Conservation (phyloP, 2,329 filamentous ascomycete genomes). For the Aspergillus fijiensis region DNA sequence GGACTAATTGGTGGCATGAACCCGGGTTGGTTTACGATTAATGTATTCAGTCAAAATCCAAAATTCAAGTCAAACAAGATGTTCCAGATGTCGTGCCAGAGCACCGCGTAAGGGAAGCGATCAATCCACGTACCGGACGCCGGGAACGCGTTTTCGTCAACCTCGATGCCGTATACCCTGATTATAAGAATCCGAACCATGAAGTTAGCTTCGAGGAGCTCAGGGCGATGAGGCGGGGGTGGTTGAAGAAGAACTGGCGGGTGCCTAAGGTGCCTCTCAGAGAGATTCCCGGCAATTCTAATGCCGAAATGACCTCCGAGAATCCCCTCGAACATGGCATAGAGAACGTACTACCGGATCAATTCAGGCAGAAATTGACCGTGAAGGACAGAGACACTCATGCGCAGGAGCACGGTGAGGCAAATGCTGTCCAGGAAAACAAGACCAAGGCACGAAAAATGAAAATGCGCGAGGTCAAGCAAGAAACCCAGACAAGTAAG, state of each 20-base stretch:
- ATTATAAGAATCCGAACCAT: constrained; percentile 65
- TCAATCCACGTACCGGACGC: constrained; percentile 80
- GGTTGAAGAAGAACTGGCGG: constrained; percentile 57
- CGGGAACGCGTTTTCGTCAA: constrained; percentile 86
- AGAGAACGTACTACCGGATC: constrained; percentile 29
- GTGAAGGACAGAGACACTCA: constrained; percentile 24
- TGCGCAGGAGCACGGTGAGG: constrained; percentile 16
- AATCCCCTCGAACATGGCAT: constrained; percentile 19
- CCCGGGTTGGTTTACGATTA: constrained; percentile 42
- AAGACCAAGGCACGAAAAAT: constrained; percentile 61
- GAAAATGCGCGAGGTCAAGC: constrained; percentile 79
- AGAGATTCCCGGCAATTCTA: constrained; percentile 47
- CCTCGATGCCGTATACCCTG: constrained; percentile 80
- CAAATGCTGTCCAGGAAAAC: constrained; percentile 26
- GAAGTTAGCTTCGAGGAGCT: constrained; percentile 93
- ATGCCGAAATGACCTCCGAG: constrained; percentile 18
- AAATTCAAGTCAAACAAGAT: constrained; percentile 38
- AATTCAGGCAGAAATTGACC: constrained; percentile 34
- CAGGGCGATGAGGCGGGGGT: constrained; percentile 73
- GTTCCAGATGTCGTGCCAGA: constrained; percentile 61
- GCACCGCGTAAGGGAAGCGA: constrained; percentile 74
- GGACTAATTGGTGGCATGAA: constrained; percentile 78
- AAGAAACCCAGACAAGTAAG: constrained; percentile 87
- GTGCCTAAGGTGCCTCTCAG: constrained; percentile 54
- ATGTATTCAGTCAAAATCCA: constrained; percentile 54